phyloP scores from a whole-genome alignment of 139 green algal species.

The Chloropicon primus region DNA sequence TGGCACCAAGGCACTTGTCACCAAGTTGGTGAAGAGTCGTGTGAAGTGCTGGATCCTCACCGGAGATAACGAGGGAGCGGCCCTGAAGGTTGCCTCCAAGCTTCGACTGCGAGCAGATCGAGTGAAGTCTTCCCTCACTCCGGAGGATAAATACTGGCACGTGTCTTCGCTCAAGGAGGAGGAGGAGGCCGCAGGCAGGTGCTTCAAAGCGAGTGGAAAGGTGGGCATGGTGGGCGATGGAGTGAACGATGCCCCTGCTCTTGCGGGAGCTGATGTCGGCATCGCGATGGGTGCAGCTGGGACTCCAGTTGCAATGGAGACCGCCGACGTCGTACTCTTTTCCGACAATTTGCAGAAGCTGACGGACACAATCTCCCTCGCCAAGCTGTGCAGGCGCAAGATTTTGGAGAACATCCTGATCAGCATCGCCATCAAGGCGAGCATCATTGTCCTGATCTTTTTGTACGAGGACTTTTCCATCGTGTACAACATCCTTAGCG shows the following conservation, averaged over 20 bases:
- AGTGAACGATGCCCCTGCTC: slow-evolving; percentile 17
- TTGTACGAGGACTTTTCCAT: background rate
- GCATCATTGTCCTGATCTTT: background rate
- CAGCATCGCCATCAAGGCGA: background rate
- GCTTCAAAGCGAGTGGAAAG: background rate
- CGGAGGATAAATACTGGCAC: too few relatives aligned
- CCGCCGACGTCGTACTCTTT: background rate
- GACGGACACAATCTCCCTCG: background rate
- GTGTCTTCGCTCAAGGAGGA: too few relatives aligned
- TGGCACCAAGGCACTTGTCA: background rate
- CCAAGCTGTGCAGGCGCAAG: background rate
- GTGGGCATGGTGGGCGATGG: slow-evolving; percentile 22
- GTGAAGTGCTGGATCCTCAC: background rate
- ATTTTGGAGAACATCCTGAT: background rate
- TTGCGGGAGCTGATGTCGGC: slow-evolving; percentile 13
- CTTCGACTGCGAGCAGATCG: background rate
- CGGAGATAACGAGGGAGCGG: background rate
- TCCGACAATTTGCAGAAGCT: background rate
- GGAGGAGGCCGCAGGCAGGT: background rate
- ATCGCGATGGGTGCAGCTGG: slow-evolving; percentile 15
- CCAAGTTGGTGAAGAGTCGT: background rate
- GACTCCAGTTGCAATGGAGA: background rate
- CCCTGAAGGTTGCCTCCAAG: background rate
- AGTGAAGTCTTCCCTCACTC: background rate
- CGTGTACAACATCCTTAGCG: background rate